Percentiles rank a stretch among this genome's conserved stretches.
Conservation (phyloP, 805 yeast genomes). For the Hanseniaspora jakobsenii region DNA sequence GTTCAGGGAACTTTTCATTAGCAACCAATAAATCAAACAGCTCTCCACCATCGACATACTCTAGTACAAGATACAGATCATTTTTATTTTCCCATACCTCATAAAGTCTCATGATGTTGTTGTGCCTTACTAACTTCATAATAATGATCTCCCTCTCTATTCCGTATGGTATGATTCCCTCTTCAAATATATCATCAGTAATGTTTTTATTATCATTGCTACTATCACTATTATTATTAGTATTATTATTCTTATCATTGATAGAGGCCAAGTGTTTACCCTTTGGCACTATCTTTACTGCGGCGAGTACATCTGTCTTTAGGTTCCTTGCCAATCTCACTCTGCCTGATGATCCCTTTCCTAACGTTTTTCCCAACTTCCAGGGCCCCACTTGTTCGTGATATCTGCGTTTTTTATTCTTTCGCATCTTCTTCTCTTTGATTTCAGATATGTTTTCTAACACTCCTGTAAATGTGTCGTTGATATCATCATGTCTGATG, state of each 20-base stretch:
- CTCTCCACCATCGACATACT: conserved; percentile 84
- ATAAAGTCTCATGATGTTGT: conserved; percentile 82
- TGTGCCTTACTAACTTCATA: conserved; percentile 89
- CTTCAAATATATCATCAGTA: conserved; percentile 30
- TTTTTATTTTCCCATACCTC: conserved; percentile 98
- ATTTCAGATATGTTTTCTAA: neutral
- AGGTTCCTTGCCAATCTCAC: conserved; percentile 63
- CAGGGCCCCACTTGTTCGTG: conserved; percentile 61
- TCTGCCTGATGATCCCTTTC: conserved; percentile 74
- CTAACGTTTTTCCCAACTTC: conserved; percentile 66
- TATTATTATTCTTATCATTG: conserved; percentile 17
- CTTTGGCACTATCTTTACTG: conserved; percentile 72
- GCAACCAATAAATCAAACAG: conserved; percentile 59
- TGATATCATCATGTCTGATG: no score
- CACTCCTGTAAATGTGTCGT: no score
- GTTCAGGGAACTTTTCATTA: conserved; percentile 50
- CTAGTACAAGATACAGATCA: conserved; percentile 67
- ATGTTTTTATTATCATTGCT: conserved; percentile 17
- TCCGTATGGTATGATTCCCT: conserved; percentile 77
- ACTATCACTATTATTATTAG: conserved; percentile 17
- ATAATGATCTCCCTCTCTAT: conserved; percentile 94
- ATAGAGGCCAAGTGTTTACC: no score
- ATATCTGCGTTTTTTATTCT: conserved; percentile 21
- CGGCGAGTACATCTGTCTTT: conserved; percentile 62
- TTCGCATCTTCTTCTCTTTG: neutral